Evolutionary conservation across 2,329 filamentous ascomycete species (phyloP).

Genomic region (Fusarium longipes): DNA sequence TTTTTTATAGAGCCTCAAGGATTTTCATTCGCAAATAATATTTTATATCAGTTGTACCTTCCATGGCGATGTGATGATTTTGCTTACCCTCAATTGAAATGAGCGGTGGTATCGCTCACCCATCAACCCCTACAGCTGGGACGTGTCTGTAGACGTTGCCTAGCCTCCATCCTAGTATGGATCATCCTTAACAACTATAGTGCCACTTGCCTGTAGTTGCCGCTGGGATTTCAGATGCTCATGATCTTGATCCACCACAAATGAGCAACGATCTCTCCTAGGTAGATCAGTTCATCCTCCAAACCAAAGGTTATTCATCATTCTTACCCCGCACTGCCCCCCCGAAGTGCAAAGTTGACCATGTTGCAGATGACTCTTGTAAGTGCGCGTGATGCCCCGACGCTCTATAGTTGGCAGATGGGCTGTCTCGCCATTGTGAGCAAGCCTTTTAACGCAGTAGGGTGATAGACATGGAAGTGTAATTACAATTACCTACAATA

Average conservation of each 20-base stretch:
- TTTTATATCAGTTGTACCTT: not conserved
- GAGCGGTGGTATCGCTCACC: not conserved
- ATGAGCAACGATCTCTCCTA: constrained; percentile 15
- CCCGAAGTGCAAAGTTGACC: constrained; percentile 27
- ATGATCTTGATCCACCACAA: constrained; percentile 11
- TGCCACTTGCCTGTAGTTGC: constrained; percentile 15
- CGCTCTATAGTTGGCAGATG: constrained; percentile 15
- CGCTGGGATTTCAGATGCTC: not conserved
- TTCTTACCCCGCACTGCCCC: constrained; percentile 35
- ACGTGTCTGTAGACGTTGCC: not conserved
- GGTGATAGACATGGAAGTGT: no score
- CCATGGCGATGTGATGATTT: not conserved
- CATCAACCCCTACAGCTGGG: not conserved
- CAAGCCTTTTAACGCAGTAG: constrained; percentile 26
- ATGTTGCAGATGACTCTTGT: constrained; percentile 30
- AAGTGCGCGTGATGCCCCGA: constrained; percentile 14
- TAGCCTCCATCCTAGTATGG: no score
- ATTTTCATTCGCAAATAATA: not conserved
- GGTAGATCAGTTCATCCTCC: constrained; percentile 16
- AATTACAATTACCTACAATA: not conserved
- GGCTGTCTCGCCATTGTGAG: constrained; percentile 24
- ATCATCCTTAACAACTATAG: not conserved
- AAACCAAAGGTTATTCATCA: not conserved
- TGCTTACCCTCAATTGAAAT: not conserved
- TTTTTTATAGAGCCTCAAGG: not conserved